Base-by-base conservation (phyloP, 1,284 basidiomycete species). In the Phlebopus sp. region DNA sequence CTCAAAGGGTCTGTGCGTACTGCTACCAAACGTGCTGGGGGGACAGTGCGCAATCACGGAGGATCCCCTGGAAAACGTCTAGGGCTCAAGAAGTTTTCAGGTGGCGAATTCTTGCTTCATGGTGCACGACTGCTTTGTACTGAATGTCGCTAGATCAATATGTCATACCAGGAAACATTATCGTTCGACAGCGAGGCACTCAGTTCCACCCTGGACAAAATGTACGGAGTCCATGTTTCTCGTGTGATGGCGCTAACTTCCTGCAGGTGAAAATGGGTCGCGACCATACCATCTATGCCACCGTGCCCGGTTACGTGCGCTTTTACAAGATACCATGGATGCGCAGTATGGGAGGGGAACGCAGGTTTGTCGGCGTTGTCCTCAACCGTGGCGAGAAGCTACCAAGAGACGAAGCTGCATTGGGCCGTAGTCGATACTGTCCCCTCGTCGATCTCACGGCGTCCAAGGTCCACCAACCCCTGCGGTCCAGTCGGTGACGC, bases 1-100 rank as follows among this genome's bases (percentile, higher is more conserved):
- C 34, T 25, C 37, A 45, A 49, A 70, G 67, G 86, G 30, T 82
- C 93, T 49, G 75, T 95, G 47, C 84, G 94, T 67, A 95, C 89
- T 18, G 92, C 94, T 37, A 97, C 95, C 46, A 97, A 97, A 71
- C 84, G 91, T 45, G 93, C 92, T 46, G 94, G 94, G 62, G 94
- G 94, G 45, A 90, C 87, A 21, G 87, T 93, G 7, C 84, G 86
- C 66, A 97, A 97, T 66, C 86, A 93, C 57, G 85, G 94, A 55
- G 89, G 90, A 52, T 93, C 92, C 2, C 86, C 91, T 29, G 94
- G 94, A 57, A 88, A 92, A 70, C 84, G 94, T 32, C 70, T 97
- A 39, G 95, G 94, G 59, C 75, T 97, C 37, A 97, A 97, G 75
- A 92, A 92, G 70, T 97, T 92, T 68, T 92, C 91, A 55, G 92